A percentile compares a stretch with the other conserved stretches of the same genome.
Evolutionary conservation across 331 rosid species (phyloP).

Genomic region (Telfairia occidentalis): DNA sequence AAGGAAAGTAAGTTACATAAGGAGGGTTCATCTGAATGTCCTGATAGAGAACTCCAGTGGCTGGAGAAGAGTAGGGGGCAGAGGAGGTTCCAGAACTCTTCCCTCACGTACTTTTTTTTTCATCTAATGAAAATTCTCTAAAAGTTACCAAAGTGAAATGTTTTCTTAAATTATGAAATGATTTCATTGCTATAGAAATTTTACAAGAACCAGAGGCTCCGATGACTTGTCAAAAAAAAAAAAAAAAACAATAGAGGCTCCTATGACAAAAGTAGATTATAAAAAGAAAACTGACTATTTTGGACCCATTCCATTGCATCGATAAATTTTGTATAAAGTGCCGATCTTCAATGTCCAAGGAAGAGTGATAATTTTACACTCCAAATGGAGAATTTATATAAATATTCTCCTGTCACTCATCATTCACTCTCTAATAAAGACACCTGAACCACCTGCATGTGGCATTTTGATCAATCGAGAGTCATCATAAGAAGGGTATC

Average conservation of each 20-base stretch:
- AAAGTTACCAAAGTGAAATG: background rate
- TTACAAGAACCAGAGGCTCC: background rate
- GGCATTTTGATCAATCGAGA: background rate
- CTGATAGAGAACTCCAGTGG: background rate
- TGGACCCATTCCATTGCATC: background rate
- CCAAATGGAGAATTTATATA: background rate
- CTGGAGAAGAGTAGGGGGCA: background rate
- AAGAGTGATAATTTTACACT: background rate
- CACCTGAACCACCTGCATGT: background rate
- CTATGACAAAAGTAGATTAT: background rate
- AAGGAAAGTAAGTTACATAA: background rate
- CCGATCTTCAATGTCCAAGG: background rate
- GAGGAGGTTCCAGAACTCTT: background rate
- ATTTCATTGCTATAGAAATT: background rate
- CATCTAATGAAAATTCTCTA: background rate
- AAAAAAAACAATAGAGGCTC: no score
- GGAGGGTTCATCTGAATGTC: background rate
- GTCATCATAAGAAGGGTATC: background rate
- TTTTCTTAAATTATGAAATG: background rate
- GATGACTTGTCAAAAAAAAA: no score
- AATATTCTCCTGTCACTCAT: background rate
- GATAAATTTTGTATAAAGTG: background rate
- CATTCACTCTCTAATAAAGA: background rate
- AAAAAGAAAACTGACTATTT: background rate
- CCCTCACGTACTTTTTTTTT: background rate